Evolutionary conservation across 352 stramenopile species (phyloP).

Genomic region (Phytopythium cucurbitacearum): DNA sequence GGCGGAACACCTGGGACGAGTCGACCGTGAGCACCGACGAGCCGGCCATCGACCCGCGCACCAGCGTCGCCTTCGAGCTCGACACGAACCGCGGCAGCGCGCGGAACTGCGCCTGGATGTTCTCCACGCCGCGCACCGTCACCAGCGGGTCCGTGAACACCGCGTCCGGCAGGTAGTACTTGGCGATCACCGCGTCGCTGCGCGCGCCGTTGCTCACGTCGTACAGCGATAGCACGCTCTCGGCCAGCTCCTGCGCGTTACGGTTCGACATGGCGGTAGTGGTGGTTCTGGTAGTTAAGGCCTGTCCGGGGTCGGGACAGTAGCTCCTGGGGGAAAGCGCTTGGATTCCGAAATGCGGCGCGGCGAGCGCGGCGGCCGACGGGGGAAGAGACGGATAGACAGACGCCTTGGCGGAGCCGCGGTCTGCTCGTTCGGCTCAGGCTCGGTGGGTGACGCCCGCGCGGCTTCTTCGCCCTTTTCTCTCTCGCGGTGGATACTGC

Average conservation of each 20-base stretch:
- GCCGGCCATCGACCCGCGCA: constrained; percentile 80
- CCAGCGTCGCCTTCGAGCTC: constrained; percentile 69
- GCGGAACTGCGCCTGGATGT: constrained; percentile 85
- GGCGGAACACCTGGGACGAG: constrained; percentile 66
- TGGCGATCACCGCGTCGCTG: constrained; percentile 68
- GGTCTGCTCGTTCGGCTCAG: too few relatives aligned
- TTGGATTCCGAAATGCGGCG: too few relatives aligned
- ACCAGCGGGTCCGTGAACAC: constrained; percentile 81
- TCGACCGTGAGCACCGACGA: constrained; percentile 77
- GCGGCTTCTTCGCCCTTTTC: too few relatives aligned
- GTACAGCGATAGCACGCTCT: constrained; percentile 82
- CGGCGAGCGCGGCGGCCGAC: too few relatives aligned
- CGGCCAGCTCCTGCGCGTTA: constrained; percentile 70
- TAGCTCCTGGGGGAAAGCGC: background rate
- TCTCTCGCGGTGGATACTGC: too few relatives aligned
- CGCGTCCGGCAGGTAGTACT: constrained; percentile 71
- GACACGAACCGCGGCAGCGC: constrained; percentile 74
- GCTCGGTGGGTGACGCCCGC: too few relatives aligned
- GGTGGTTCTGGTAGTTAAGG: constrained; percentile 7
- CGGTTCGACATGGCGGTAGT: constrained; percentile 44
- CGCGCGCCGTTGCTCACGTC: constrained; percentile 46
- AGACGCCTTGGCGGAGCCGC: too few relatives aligned
- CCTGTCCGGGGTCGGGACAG: constrained; percentile 1
- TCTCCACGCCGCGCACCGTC: constrained; percentile 63
- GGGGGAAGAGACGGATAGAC: too few relatives aligned